Conservation (phyloP, 352 stramenopile genomes). For the Peronosclerospora sorghi region DNA sequence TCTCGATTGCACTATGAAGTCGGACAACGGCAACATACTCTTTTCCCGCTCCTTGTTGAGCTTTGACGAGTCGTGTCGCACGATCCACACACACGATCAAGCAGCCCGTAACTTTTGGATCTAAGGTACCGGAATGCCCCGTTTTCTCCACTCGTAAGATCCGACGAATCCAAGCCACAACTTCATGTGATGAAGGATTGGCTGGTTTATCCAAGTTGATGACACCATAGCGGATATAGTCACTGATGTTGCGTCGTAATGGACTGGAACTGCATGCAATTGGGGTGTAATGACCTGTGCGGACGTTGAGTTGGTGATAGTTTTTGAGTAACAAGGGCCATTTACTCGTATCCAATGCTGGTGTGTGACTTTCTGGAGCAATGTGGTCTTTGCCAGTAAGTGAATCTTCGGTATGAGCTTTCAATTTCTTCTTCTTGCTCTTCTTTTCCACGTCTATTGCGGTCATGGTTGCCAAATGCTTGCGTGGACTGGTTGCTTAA, state of each 20-base stretch:
- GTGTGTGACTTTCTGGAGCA: constrained; percentile 62
- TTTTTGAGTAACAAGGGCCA: constrained; percentile 99
- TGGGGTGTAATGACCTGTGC: constrained; percentile 98
- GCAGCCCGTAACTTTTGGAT: constrained; percentile 99
- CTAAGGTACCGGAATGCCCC: constrained; percentile 97
- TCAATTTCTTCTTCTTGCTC: constrained; percentile 85
- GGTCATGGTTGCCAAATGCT: constrained; percentile 27
- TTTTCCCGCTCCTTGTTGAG: constrained; percentile 95
- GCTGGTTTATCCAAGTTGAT: constrained; percentile 99
- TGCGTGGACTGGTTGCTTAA: neutral
- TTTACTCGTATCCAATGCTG: constrained; percentile 93
- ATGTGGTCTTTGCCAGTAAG: constrained; percentile 56
- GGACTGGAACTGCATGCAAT: constrained; percentile 95
- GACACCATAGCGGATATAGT: constrained; percentile 98
- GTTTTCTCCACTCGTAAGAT: constrained; percentile 99
- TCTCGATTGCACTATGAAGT: constrained; percentile 93
- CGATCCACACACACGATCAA: constrained; percentile 99
- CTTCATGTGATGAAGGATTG: constrained; percentile 98
- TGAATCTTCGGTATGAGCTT: constrained; percentile 22
- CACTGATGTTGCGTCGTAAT: constrained; percentile 93
- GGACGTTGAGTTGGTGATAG: constrained; percentile 98
- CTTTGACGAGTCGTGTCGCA: constrained; percentile 89
- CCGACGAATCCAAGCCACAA: constrained; percentile 99
- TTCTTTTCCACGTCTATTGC: constrained; percentile 70
- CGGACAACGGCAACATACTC: constrained; percentile 98